These are phyloP conservation scores for Senna tora DNA, from an alignment of 306 rosid species.

Conservation along the genomic window DNA sequence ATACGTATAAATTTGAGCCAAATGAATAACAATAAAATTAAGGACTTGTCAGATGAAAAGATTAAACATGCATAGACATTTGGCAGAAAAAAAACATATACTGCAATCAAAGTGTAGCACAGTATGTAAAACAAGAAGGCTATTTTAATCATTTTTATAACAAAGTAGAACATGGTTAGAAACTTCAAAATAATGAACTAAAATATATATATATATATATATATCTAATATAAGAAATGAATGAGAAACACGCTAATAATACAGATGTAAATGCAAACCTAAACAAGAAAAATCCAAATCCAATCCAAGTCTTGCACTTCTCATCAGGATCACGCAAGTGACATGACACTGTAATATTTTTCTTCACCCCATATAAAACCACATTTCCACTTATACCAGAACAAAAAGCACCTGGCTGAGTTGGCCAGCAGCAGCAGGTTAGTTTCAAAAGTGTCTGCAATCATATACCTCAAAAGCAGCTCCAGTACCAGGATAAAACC, in stretches of 20 bases:
- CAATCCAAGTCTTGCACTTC: constrained; percentile 12
- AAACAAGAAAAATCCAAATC: not conserved
- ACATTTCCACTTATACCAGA: constrained; percentile 39
- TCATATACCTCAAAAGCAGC: constrained; percentile 87
- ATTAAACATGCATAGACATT: constrained; percentile 3
- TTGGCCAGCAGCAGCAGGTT: constrained; percentile 55
- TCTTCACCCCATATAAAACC: not conserved
- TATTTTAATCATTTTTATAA: constrained; percentile 25
- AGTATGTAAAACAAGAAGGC: constrained; percentile 9
- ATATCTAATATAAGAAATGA: not conserved
- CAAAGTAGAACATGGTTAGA: not conserved
- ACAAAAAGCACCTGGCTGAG: constrained; percentile 52
- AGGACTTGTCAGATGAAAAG: not conserved
- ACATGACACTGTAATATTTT: constrained; percentile 22
- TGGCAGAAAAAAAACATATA: not conserved
- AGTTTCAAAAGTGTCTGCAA: constrained; percentile 46
- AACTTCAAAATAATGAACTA: too few species aligned
- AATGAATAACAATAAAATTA: not conserved
- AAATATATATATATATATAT: too few species aligned
- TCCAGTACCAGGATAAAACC: constrained; percentile 97
- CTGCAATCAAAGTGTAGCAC: constrained; percentile 1
- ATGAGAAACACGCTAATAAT: not conserved
- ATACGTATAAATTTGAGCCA: constrained; percentile 20
- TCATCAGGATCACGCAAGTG: constrained; percentile 8
- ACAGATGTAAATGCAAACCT: not conserved